Evolutionary conservation across 345 rosid species (phyloP), one percentile per base, ranked within the genome.

Genomic region (Eucalyptus cloeziana): DNA sequence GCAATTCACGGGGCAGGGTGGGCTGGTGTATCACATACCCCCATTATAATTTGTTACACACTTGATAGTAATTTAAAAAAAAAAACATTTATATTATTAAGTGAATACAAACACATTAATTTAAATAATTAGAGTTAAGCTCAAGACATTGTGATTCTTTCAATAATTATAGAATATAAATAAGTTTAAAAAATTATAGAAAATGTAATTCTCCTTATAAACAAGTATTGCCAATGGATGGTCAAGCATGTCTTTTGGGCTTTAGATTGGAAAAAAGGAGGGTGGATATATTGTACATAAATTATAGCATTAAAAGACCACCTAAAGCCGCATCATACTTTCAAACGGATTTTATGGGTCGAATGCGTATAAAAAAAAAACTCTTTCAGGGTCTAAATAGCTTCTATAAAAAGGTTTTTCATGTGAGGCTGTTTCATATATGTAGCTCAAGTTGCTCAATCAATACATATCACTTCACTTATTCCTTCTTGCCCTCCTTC

Each of bases 321-420:
- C 2, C 52, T 50, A 2, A 50, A 50, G 7, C 2, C 1, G 52
- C 52, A 0, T 50, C 17, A 5, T 14, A 49, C 0, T 50, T 50
- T 50, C 17, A 0, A 14, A 50, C 10, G 52, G 52, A 50, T 14
- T 49, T 13, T 49, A 2, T 49, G 50, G 50, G 1, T 49, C 4
- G 50, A 49, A 49, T 1, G 5, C 50, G 15, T 1, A 4, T 13
- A 5, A 12, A 1, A 40, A 40, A 40, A 40, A 1, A 40, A 40
- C 40, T 40, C 40, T 40, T 40, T 40, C 40, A 40, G 40, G 40
- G 40, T 40, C 40, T 40, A 40, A 1, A 40, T 1, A 40, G 40
- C 40, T 40, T 40, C 40, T 40, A 40, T 40, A n/a, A n/a, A n/a
- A n/a, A n/a, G n/a, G n/a, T n/a, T n/a, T n/a, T n/a, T n/a, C n/a